Evolutionary conservation across 257 asterid species (phyloP), one percentile per base, ranked within the genome.

Genomic region (Scutellaria baicalensis): DNA sequence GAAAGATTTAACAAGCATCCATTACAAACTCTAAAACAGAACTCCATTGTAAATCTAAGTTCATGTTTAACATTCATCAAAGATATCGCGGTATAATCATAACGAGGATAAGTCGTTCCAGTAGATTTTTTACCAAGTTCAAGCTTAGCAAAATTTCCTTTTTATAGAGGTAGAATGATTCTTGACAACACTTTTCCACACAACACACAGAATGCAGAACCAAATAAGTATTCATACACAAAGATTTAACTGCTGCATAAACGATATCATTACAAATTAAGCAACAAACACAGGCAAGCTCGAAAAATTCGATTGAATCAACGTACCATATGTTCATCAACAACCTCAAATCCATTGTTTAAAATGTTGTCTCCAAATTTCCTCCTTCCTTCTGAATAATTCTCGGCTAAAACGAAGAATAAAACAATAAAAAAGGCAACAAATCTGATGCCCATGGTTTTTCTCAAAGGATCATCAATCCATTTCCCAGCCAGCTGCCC

Each of bases 401-500:
- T 82, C 4, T 87, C 82, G 18, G 84, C 81, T 68, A 78, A 77
- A 79, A 82, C 75, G 66, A 84, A 85, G 42, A 87, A 18, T 75
- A 82, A 75, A 69, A 81, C 89, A 72, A 89, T 79, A 69, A 84
- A 71, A 82, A 85, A 70, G 70, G 83, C 83, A 52, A 75, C 74
- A 74, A 70, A 70, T 66, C 79, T 76, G 77, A 76, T 64, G 74
- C 77, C 90, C 94, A 85, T 89, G 33, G 33, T 67, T 68, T 74
- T 77, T 71, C 64, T 74, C 78, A 79, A 69, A 71, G 49, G 58
- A 75, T 64, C 69, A 67, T 75, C 68, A 73, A 72, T 72, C 83
- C 79, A 60, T 17, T 38, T 2, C 68, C 50, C 75, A 14, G 13
- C 21, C 66, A 9, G 67, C 59, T 45, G 76, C 68, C 69, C 54